Evolutionary conservation across 2,329 filamentous ascomycete genomes (phyloP).

Genomic region (Fusarium dlaminii): DNA sequence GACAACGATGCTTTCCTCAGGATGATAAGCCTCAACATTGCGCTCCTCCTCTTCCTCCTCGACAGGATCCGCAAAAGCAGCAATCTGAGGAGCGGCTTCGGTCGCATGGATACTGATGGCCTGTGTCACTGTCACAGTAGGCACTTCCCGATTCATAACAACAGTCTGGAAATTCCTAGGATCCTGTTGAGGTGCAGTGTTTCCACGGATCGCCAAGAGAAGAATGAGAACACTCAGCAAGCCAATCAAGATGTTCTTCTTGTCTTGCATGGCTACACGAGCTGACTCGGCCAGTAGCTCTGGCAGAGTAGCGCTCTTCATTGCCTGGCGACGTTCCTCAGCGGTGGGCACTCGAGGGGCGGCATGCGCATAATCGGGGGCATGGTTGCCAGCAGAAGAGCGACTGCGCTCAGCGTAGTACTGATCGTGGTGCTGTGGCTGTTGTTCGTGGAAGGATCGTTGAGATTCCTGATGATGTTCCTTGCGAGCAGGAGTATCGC

Average conservation of each 20-base stretch:
- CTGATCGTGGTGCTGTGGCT: slow-evolving; percentile 18
- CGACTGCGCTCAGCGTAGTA: slow-evolving; percentile 46
- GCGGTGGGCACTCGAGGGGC: slow-evolving; percentile 17
- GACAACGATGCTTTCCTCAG: slow-evolving; percentile 10
- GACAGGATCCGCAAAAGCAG: slow-evolving; percentile 13
- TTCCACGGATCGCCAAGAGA: slow-evolving; percentile 56
- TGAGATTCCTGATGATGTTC: slow-evolving; percentile 5
- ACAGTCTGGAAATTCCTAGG: slow-evolving; percentile 45
- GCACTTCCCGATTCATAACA: slow-evolving; percentile 35
- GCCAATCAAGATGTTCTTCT: slow-evolving; percentile 67
- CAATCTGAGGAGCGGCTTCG: background rate
- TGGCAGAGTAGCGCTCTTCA: slow-evolving; percentile 59
- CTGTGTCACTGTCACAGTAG: slow-evolving; percentile 42
- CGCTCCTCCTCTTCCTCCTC: slow-evolving; percentile 15
- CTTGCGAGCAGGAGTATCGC: slow-evolving; percentile 15
- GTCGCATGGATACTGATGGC: slow-evolving; percentile 11
- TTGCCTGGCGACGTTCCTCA: slow-evolving; percentile 42
- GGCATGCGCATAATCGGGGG: slow-evolving; percentile 14
- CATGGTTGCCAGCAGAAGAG: slow-evolving; percentile 25
- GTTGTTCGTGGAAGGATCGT: slow-evolving; percentile 10
- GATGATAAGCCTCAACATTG: slow-evolving; percentile 42
- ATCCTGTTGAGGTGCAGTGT: slow-evolving; percentile 28
- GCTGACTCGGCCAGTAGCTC: slow-evolving; percentile 64
- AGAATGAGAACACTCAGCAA: slow-evolving; percentile 64
- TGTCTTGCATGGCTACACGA: slow-evolving; percentile 64